These are phyloP conservation scores for Logfia minima DNA, from an alignment of 129 eudicot genomes.

Conservation along the genomic window DNA sequence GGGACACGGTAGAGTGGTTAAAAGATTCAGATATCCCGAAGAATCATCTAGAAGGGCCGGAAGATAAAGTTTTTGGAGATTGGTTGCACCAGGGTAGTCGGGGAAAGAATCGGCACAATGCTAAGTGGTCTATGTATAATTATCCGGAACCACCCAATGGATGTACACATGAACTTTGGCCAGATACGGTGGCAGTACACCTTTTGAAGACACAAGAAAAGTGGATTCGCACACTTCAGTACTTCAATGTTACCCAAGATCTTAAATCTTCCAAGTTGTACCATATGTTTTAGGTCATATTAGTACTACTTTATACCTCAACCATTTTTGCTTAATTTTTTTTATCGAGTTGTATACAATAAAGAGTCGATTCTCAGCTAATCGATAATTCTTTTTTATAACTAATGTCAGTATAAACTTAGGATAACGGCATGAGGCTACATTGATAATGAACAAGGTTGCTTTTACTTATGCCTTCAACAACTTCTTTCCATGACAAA, in stretches of 20 bases:
- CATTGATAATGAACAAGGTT: background rate
- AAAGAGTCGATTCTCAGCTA: conserved; percentile 14
- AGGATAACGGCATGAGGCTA: background rate
- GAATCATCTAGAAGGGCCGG: conserved; percentile 66
- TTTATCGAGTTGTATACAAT: conserved; percentile 23
- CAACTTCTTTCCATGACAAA: background rate
- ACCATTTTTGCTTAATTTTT: conserved; percentile 36
- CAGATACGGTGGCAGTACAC: conserved; percentile 78
- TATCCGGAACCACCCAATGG: conserved; percentile 74
- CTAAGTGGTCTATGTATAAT: conserved; percentile 95
- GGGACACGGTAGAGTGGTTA: conserved; percentile 92
- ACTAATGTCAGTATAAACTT: background rate
- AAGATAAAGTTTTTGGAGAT: conserved; percentile 75
- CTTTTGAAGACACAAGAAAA: conserved; percentile 79
- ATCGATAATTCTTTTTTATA: conserved; percentile 1
- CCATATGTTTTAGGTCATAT: conserved; percentile 57
- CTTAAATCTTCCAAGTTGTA: conserved; percentile 79
- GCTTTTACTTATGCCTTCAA: background rate
- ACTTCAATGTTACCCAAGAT: conserved; percentile 74
- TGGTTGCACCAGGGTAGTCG: conserved; percentile 67
- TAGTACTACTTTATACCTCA: background rate
- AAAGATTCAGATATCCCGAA: conserved; percentile 64
- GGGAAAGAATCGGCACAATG: conserved; percentile 75
- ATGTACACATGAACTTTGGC: conserved; percentile 92
- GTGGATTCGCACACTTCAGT: conserved; percentile 75